phyloP scores from a whole-genome alignment of 2,329 filamentous ascomycete genomes.

The Elsinoe australis region DNA sequence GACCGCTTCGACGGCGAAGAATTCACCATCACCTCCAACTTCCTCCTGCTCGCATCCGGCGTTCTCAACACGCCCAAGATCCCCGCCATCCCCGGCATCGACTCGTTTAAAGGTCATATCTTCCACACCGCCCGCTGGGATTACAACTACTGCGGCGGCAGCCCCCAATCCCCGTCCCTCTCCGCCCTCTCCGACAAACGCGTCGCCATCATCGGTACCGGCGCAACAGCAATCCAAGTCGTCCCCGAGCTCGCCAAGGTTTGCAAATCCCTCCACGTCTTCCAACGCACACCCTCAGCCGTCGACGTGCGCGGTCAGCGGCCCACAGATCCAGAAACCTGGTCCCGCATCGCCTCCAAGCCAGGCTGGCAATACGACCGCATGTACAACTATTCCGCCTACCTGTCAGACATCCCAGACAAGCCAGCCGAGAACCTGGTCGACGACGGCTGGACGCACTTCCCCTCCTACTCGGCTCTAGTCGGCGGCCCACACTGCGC shows the following conservation, averaged over 20 bases:
- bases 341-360: constrained; percentile 29
- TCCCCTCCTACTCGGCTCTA: constrained; percentile 36
- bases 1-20: background rate
- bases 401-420: constrained; percentile 31
- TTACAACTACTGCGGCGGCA: constrained; percentile 37
- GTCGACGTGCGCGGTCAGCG: constrained; percentile 32
- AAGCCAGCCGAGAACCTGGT: constrained; percentile 40
- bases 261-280: constrained; percentile 34
- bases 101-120: constrained; percentile 34
- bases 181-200: constrained; percentile 34
- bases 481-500: constrained; percentile 31
- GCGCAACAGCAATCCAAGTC: constrained; percentile 37
- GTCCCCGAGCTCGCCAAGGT: constrained; percentile 36
- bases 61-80: constrained; percentile 41
- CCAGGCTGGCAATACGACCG: constrained; percentile 47
- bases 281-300: constrained; percentile 39
- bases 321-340: constrained; percentile 39
- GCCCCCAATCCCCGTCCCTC: constrained; percentile 27
- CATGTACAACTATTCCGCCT: constrained; percentile 38
- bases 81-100: constrained; percentile 35
- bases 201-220: constrained; percentile 40
- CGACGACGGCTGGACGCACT: constrained; percentile 43
- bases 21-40: constrained; percentile 16
- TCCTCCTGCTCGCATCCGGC: constrained; percentile 30
- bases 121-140: constrained; percentile 43